These are phyloP conservation scores for Kuraishia piskuri DNA, from an alignment of 805 yeast species.

Conservation along the genomic window DNA sequence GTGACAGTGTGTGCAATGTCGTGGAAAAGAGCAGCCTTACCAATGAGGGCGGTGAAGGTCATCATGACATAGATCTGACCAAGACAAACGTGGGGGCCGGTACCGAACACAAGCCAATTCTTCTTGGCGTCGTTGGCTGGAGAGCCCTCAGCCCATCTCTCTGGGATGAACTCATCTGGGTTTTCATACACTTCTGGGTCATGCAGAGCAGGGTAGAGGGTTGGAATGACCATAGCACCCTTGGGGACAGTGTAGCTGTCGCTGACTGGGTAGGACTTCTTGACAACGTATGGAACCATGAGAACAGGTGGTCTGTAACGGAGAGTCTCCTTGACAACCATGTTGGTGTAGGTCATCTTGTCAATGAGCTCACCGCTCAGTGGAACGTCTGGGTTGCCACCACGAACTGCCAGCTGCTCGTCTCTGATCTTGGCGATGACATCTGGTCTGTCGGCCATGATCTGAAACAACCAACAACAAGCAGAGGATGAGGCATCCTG, in stretches of 20 bases:
- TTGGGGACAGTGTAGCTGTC: slow-evolving; percentile 87
- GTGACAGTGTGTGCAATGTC: slow-evolving; percentile 82
- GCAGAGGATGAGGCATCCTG: slow-evolving; percentile 97
- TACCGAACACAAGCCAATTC: slow-evolving; percentile 95
- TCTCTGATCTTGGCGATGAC: slow-evolving; percentile 78
- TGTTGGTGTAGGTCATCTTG: slow-evolving; percentile 77
- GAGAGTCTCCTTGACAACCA: slow-evolving; percentile 87
- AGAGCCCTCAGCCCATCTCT: slow-evolving; percentile 84
- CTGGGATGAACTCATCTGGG: slow-evolving; percentile 93
- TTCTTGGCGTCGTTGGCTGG: slow-evolving; percentile 68
- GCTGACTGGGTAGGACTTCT: slow-evolving; percentile 76
- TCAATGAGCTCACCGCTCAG: slow-evolving; percentile 71
- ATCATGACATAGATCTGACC: slow-evolving; percentile 93
- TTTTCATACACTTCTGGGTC: slow-evolving; percentile 95
- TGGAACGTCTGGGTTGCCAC: slow-evolving; percentile 57
- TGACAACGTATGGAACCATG: slow-evolving; percentile 96
- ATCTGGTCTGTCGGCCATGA: slow-evolving; percentile 93
- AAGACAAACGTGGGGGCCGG: slow-evolving; percentile 93
- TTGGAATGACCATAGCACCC: slow-evolving; percentile 95
- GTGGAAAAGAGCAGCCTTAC: slow-evolving; percentile 76
- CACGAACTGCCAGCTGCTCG: slow-evolving; percentile 82
- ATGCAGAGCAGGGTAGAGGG: slow-evolving; percentile 90
- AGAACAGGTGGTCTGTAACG: slow-evolving; percentile 96
- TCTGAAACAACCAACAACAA: slow-evolving; percentile 97
- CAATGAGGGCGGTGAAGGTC: slow-evolving; percentile 82